Base-by-base conservation (phyloP, 768 basidiomycete species). In the Rhodotorula paludigena region DNA sequence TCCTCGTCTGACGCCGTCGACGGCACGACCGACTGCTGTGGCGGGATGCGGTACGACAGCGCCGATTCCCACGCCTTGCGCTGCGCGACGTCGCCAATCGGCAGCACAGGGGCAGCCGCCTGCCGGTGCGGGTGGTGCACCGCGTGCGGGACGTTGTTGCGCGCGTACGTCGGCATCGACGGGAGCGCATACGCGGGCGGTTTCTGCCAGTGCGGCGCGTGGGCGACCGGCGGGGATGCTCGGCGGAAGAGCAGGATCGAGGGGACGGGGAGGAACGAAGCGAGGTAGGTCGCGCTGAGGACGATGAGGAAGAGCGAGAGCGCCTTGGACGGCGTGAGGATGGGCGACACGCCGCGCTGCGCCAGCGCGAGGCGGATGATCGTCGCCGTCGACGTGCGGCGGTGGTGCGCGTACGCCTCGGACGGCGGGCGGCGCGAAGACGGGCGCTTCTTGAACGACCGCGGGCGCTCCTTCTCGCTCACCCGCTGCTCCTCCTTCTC, bases 361-460 rank as follows among this genome's bases (percentile, higher is more conserved):
- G 66, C 60, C 5, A 38, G 38, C 2, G 60, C 66, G 20, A 68
- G 49, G 20, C 60, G 60, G 23, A 68, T 23, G 38, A 68, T 57
- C 7, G 66, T 63, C 2, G 60, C 55, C 1, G 66, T 68, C 14
- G 66, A 68, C 0, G 66, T 68, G 15, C 66, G 55, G 8, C 66
- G 48, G 51, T 68, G 66, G 38, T 58, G 60, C 3, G 66, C 60
- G 51, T 68, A 68, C 11, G 66, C 66, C 25, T 47, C 23, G 33
- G 60, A 62, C 1, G 66, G 41, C 2, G 30, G 41, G 0, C 58
- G 28, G 0, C 48, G 48, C 25, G 28, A 56, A 55, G 21, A 42
- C 41, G 14, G 54, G 58, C 5, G 49, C 33, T 25, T 9, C 45
- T 47, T 20, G 2, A 20, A 2, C 23, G 36, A 25, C 30, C 39